Evolutionary conservation across 371 early-diverging fungal species (phyloP).

Genomic region (Mortierella sp.): DNA sequence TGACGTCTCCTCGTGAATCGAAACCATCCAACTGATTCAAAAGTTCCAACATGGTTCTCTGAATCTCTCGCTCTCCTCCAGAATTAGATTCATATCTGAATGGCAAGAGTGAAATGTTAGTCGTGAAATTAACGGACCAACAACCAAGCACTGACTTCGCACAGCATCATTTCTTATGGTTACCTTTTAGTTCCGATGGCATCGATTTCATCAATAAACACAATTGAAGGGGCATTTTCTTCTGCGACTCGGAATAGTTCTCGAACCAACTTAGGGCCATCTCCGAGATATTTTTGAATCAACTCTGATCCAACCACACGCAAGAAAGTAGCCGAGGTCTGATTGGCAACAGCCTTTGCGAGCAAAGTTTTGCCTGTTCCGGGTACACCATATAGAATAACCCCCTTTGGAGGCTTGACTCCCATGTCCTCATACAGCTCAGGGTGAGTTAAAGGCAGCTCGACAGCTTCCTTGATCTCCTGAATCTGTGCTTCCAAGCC

Average conservation of each 20-base stretch:
- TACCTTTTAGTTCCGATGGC: slow-evolving; percentile 98
- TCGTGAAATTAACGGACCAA: background rate
- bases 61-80: slow-evolving; percentile 99
- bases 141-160: background rate
- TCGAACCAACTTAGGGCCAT: slow-evolving; percentile 99
- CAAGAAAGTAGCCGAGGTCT: slow-evolving; percentile 99
- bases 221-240: slow-evolving; percentile 99
- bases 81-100: slow-evolving; percentile 95
- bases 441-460: slow-evolving; percentile 99
- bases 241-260: slow-evolving; percentile 99
- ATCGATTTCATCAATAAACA: slow-evolving; percentile 99
- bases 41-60: slow-evolving; percentile 99
- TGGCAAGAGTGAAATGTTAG: background rate
- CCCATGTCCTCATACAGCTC: slow-evolving; percentile 99
- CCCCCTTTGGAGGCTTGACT: slow-evolving; percentile 99
- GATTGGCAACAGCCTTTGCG: slow-evolving; percentile 99
- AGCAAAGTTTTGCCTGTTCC: slow-evolving; percentile 99
- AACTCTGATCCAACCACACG: slow-evolving; percentile 99
- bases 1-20: slow-evolving; percentile 99
- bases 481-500: slow-evolving; percentile 99
- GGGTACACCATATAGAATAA: slow-evolving; percentile 99
- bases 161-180: background rate
- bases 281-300: slow-evolving; percentile 99
- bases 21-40: slow-evolving; percentile 99
- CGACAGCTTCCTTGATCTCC: slow-evolving; percentile 99